These are phyloP conservation scores for Hippophae rhamnoides DNA, from an alignment of 306 rosid genomes.

Conservation along the genomic window DNA sequence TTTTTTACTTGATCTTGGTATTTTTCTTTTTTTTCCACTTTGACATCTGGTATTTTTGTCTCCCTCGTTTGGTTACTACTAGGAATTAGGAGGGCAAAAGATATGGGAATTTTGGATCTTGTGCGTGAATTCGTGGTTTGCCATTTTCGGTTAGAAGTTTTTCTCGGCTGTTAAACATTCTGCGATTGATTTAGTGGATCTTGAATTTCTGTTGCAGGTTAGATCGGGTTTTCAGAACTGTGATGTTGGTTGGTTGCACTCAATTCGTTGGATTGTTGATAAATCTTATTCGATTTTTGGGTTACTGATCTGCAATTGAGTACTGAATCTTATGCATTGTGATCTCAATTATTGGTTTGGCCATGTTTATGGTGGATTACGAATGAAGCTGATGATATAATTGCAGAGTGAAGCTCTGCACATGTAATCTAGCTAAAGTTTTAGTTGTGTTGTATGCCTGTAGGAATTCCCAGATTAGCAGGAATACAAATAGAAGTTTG, in stretches of 20 bases:
- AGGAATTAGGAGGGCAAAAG: slow-evolving; percentile 11
- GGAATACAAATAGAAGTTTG: slow-evolving; percentile 26
- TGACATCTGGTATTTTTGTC: slow-evolving; percentile 27
- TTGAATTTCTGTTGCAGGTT: slow-evolving; percentile 36
- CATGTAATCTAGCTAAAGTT: slow-evolving; percentile 28
- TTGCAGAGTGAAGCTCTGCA: slow-evolving; percentile 7
- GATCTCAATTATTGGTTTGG: slow-evolving; percentile 16
- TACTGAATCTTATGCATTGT: not conserved
- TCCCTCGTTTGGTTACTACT: slow-evolving; percentile 15
- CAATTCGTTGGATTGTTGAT: not conserved
- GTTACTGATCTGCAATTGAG: slow-evolving; percentile 22
- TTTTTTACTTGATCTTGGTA: slow-evolving; percentile 39
- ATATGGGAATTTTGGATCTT: slow-evolving; percentile 19
- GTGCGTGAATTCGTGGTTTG: slow-evolving; percentile 11
- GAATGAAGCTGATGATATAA: slow-evolving; percentile 18
- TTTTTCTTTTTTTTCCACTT: slow-evolving; percentile 11
- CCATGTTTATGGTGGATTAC: slow-evolving; percentile 11
- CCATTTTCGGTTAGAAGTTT: slow-evolving; percentile 8
- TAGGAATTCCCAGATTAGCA: slow-evolving; percentile 25
- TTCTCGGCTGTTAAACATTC: not conserved
- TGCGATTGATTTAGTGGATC: slow-evolving; percentile 26
- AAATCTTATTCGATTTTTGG: slow-evolving; percentile 6
- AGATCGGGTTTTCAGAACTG: slow-evolving; percentile 24
- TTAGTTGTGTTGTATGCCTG: slow-evolving; percentile 42
- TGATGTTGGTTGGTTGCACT: slow-evolving; percentile 15